Evolutionary conservation across 1,284 basidiomycete species (phyloP).

Genomic region (Pseudozyma sp.): DNA sequence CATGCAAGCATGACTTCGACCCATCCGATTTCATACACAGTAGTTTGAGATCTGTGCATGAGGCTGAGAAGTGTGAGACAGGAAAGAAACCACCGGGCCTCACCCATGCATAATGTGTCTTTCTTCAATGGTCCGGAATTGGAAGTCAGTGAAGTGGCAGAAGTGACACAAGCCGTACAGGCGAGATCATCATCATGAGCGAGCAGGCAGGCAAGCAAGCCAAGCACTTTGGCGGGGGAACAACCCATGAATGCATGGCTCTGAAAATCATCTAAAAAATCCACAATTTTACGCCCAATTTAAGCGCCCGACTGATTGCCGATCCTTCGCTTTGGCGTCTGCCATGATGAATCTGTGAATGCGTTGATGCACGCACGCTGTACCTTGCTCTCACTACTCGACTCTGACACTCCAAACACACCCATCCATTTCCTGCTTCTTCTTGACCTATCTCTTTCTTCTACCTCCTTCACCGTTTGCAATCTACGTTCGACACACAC

Average conservation of each 20-base stretch:
- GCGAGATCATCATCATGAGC: too few species aligned
- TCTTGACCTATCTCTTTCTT: background rate
- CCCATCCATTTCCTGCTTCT: background rate
- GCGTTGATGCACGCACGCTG: slow-evolving; percentile 3
- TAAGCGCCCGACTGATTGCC: slow-evolving; percentile 15
- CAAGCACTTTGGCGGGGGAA: too few species aligned
- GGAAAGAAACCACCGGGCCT: too few species aligned
- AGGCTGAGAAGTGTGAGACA: too few species aligned
- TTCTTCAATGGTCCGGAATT: too few species aligned
- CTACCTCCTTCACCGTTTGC: background rate
- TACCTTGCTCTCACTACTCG: background rate
- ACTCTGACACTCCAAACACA: background rate
- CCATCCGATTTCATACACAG: too few species aligned
- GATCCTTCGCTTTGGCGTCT: background rate
- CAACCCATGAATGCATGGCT: background rate
- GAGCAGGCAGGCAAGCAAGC: too few species aligned
- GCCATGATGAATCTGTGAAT: slow-evolving; percentile 2
- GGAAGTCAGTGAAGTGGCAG: too few species aligned
- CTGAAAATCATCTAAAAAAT: too few species aligned
- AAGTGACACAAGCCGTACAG: too few species aligned
- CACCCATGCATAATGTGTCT: too few species aligned
- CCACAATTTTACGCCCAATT: slow-evolving; percentile 10
- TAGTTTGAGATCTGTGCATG: too few species aligned
- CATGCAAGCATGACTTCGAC: background rate
- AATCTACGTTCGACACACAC: background rate